Percentiles rank a stretch among this genome's conserved stretches.
Conservation (phyloP, 129 eudicot genomes). For the Arctium lappa region DNA sequence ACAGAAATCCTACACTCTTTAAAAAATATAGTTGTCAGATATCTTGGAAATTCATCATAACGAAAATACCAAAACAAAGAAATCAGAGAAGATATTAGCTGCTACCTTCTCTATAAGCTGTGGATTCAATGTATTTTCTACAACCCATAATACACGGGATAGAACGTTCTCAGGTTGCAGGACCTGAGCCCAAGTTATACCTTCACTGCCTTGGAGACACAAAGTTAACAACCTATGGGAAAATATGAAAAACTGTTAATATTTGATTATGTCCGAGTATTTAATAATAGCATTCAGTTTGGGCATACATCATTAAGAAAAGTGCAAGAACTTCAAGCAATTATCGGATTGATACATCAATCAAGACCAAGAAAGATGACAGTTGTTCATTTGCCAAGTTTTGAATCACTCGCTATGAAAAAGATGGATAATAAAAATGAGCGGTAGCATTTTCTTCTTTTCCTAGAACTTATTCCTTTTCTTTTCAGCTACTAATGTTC, state of each 20-base stretch:
- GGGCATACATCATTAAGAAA: neutral
- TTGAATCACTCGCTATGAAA: neutral
- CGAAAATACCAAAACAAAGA: neutral
- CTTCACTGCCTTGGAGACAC: conserved; percentile 74
- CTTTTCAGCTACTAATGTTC: neutral
- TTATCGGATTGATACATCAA: neutral
- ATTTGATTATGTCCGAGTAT: neutral
- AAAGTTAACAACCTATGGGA: conserved; percentile 64
- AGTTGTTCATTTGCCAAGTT: neutral
- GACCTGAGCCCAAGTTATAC: conserved; percentile 62
- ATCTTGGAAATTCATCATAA: neutral
- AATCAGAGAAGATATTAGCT: neutral
- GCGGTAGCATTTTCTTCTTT: neutral
- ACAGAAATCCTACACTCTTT: conserved; percentile 73
- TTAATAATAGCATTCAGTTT: neutral
- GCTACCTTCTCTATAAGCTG: conserved; percentile 79
- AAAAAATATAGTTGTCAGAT: conserved; percentile 1
- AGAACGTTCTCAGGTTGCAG: conserved; percentile 60
- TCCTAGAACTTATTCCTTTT: neutral
- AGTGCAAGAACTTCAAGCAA: neutral
- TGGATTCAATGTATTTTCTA: conserved; percentile 78
- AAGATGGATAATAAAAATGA: neutral
- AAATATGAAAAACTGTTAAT: neutral
- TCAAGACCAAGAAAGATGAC: neutral
- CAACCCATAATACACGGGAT: conserved; percentile 80